Evolutionary conservation across 202 grass and related monocot species (phyloP).

Genomic region (Setaria italica): DNA sequence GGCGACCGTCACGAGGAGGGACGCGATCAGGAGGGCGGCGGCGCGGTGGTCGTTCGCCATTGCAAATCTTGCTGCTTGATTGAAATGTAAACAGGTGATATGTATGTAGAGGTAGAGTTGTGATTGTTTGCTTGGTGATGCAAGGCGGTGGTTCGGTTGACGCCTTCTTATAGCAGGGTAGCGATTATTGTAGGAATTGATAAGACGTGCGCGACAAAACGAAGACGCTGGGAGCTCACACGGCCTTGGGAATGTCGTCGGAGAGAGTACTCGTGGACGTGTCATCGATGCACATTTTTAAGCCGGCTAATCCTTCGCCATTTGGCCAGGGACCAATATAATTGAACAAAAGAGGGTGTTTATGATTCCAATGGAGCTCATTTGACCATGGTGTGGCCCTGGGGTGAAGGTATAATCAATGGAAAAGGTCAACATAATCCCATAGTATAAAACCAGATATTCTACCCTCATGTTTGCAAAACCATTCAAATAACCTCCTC

Average conservation of each 20-base stretch:
- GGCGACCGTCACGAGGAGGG: constrained; percentile 38
- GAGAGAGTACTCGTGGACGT: constrained; percentile 15
- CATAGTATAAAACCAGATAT: too few relatives aligned
- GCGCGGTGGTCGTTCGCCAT: constrained; percentile 46
- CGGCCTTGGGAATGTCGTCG: constrained; percentile 13
- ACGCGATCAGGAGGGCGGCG: constrained; percentile 42
- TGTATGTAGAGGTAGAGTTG: background rate
- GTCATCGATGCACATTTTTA: background rate
- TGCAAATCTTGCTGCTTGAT: constrained; percentile 8
- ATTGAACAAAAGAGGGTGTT: background rate
- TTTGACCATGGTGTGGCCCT: background rate
- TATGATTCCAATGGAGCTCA: constrained; percentile 14
- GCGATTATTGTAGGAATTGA: background rate
- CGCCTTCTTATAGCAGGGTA: constrained; percentile 1
- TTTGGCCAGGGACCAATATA: background rate
- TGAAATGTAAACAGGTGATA: background rate
- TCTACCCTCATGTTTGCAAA: too few relatives aligned
- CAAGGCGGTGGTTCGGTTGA: too few relatives aligned
- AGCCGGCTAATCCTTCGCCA: constrained; percentile 8
- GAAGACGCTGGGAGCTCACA: background rate
- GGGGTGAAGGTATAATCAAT: too few relatives aligned
- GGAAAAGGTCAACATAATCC: too few relatives aligned
- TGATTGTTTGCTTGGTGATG: background rate
- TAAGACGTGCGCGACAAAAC: background rate
- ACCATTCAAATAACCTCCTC: too few relatives aligned